Base-by-base conservation (phyloP, 2,329 filamentous ascomycete species). In the Dactylellina haptotyla region DNA sequence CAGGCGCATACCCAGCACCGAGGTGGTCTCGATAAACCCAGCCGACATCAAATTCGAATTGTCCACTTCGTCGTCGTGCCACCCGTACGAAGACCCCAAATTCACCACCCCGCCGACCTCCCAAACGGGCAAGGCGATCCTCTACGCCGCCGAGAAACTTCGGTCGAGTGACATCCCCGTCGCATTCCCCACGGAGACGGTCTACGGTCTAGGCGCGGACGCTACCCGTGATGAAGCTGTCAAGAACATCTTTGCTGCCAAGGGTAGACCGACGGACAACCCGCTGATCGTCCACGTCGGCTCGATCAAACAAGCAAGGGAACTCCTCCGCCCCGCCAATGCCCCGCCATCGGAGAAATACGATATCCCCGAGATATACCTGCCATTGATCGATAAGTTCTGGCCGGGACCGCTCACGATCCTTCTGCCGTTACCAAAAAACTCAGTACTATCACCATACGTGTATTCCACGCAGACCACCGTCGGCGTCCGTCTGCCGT, bases 321-420 rank as follows among this genome's bases (percentile, higher is more conserved):
- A 82, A 2, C 80, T 96, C 8, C 82, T 96, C 26, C 79, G 80
- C 67, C 80, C 83, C 34, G 76, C 75, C n/a, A 48, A 62, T 48
- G 54, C 61, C 2, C 30, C 51, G 6, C 34, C 61, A 3, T 37
- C 45, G 12, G 62, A 64, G 0, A 77, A 75, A 77, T 78, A 75
- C 32, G 57, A 77, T 12, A 86, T 97, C 43, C 93, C 93, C 0
- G 80, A 83, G 0, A 90, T 93, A 78, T 99, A 99, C 81, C 84
- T 84, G 67, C 84, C 91, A 0, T 82, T 99, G 20, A 92, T 98
- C 65, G 83, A 87, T 64, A 85, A 84, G 45, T 99, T 97, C 84
- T 99, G 95, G 95, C 95, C 95, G 0, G 95, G 95, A 0, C 93
- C 95, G 0, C 82, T 99, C 59, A 99, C 95, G 0, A 93, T 99